Percentiles rank a stretch among this genome's conserved stretches.
These are phyloP conservation scores for Brassica juncea DNA, from an alignment of 345 rosid species.

Conservation along the genomic window DNA sequence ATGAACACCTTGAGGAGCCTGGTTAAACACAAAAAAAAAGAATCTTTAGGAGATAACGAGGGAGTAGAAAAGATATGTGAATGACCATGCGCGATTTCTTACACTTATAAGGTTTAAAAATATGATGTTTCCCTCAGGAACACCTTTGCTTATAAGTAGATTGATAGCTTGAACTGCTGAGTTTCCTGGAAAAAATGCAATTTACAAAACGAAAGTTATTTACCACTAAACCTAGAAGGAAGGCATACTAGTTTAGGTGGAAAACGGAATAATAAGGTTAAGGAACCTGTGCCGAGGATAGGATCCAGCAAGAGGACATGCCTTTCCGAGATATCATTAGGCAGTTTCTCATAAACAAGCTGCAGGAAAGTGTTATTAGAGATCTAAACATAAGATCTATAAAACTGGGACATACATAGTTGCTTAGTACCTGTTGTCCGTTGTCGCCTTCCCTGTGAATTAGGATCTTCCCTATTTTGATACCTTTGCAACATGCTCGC, in stretches of 20 bases:
- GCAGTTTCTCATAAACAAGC: conserved; percentile 89
- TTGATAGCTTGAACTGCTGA: conserved; percentile 91
- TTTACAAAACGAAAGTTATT: not conserved
- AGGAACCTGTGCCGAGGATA: conserved; percentile 85
- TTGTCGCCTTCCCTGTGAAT: conserved; percentile 98
- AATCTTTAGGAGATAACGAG: not conserved
- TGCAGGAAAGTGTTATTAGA: conserved; percentile 29
- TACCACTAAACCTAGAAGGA: not conserved
- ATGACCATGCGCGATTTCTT: conserved; percentile 35
- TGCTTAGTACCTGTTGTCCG: conserved; percentile 66
- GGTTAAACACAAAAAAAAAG: conserved; percentile 16
- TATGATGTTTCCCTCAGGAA: conserved; percentile 83
- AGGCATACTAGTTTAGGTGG: not conserved
- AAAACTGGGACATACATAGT: not conserved
- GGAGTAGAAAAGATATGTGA: not conserved
- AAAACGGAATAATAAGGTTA: not conserved
- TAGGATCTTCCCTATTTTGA: conserved; percentile 90
- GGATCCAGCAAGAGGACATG: conserved; percentile 91
- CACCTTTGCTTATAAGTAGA: conserved; percentile 77
- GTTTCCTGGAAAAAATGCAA: conserved; percentile 54
- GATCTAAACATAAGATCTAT: not conserved
- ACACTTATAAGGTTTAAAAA: conserved; percentile 90
- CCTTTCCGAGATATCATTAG: conserved; percentile 80
- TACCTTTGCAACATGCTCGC: conserved; percentile 95
- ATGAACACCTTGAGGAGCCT: conserved; percentile 97